These are phyloP conservation scores for Dichotomocladium elegans DNA, from an alignment of 371 early-diverging fungal genomes.

Conservation along the genomic window DNA sequence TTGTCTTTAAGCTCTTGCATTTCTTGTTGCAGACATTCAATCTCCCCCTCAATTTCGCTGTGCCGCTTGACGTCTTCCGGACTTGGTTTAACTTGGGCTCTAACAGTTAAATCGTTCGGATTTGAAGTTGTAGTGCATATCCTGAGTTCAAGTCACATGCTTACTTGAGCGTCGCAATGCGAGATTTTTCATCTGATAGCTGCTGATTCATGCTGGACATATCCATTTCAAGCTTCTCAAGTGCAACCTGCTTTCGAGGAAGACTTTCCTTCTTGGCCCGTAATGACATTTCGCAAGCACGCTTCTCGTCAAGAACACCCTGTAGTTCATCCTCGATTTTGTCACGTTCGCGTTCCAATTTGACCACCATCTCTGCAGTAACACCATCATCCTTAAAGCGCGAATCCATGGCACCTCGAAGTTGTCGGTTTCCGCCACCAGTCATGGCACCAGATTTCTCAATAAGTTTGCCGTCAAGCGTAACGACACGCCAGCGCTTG, in stretches of 20 bases:
- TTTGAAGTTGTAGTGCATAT: neutral
- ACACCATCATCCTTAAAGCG: constrained; percentile 59
- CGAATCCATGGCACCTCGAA: constrained; percentile 86
- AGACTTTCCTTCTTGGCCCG: constrained; percentile 53
- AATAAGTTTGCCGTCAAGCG: constrained; percentile 94
- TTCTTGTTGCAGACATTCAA: constrained; percentile 36
- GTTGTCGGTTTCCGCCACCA: constrained; percentile 82
- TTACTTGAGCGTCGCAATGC: constrained; percentile 53
- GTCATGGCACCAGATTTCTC: constrained; percentile 98
- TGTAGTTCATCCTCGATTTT: constrained; percentile 53
- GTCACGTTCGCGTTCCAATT: constrained; percentile 55
- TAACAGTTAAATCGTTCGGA: constrained; percentile 3
- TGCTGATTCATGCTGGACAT: constrained; percentile 58
- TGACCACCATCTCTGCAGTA: constrained; percentile 54
- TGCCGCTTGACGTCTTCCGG: constrained; percentile 43
- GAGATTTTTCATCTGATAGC: constrained; percentile 56
- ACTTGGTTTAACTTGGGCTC: constrained; percentile 40
- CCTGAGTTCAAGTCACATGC: neutral
- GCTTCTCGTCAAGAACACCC: constrained; percentile 47
- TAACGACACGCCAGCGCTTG: constrained; percentile 93
- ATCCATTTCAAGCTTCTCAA: constrained; percentile 79
- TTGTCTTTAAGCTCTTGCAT: constrained; percentile 38
- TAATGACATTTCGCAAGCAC: constrained; percentile 48
- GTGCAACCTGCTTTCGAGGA: constrained; percentile 59
- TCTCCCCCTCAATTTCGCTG: constrained; percentile 33